phyloP scores from a whole-genome alignment of 2,329 filamentous ascomycete genomes.

The Scedosporium apiospermum region DNA sequence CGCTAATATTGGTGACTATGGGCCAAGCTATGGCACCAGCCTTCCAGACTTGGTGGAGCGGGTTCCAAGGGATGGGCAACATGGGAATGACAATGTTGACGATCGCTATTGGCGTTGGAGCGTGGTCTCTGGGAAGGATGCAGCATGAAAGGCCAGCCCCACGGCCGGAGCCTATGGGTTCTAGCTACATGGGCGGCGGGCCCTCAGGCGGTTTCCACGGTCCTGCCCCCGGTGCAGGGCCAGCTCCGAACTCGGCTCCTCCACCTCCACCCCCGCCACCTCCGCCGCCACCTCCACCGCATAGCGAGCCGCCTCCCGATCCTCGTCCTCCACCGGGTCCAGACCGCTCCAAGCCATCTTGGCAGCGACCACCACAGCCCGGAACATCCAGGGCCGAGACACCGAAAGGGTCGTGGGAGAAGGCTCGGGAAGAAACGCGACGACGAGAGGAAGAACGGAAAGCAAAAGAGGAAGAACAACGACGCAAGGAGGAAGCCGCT shows the following conservation, averaged over 20 bases:
- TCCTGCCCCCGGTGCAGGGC: slow-evolving; percentile 19
- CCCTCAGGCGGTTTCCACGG: slow-evolving; percentile 19
- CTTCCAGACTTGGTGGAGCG: slow-evolving; percentile 62
- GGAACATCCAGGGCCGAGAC: slow-evolving; percentile 5
- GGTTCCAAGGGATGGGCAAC: slow-evolving; percentile 62
- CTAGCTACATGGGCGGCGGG: slow-evolving; percentile 11
- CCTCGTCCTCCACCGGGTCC: slow-evolving; percentile 17
- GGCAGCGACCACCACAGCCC: slow-evolving; percentile 23
- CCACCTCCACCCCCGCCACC: slow-evolving; percentile 22
- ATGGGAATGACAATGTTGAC: slow-evolving; percentile 64
- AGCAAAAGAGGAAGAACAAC: slow-evolving; percentile 49
- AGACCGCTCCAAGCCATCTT: slow-evolving; percentile 26
- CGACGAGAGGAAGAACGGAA: slow-evolving; percentile 56
- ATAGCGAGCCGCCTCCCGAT: slow-evolving; percentile 20
- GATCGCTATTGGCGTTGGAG: slow-evolving; percentile 62
- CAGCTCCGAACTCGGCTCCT: slow-evolving; percentile 15
- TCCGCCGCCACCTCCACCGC: slow-evolving; percentile 27
- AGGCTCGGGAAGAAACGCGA: slow-evolving; percentile 57
- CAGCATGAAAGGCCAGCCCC: slow-evolving; percentile 20
- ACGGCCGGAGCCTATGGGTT: slow-evolving; percentile 5
- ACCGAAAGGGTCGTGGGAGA: slow-evolving; percentile 46
- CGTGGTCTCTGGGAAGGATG: slow-evolving; percentile 52
- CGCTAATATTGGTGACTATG: slow-evolving; percentile 62
- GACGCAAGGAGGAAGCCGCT: slow-evolving; percentile 46
- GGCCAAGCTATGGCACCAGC: slow-evolving; percentile 66